Percentiles rank a stretch among this genome's conserved stretches.
These are phyloP conservation scores for Ophiostoma novo-ulmi DNA, from an alignment of 2,329 filamentous ascomycete genomes.

Conservation along the genomic window DNA sequence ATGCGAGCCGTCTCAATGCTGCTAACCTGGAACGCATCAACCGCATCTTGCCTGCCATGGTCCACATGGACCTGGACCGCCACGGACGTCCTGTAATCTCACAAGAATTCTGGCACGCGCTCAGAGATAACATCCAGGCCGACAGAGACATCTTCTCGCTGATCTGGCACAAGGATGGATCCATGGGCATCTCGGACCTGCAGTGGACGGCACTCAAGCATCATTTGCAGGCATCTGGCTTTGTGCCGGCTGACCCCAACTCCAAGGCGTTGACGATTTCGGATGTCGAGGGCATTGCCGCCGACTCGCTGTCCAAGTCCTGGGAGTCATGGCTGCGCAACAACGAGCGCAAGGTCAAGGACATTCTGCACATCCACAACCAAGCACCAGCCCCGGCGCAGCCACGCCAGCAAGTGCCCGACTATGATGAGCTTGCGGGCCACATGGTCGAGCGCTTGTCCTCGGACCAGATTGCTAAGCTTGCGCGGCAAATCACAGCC, in stretches of 20 bases:
- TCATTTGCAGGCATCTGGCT: conserved; percentile 37
- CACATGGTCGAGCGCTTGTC: conserved; percentile 32
- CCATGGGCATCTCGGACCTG: conserved; percentile 40
- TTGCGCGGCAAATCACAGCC: conserved; percentile 37
- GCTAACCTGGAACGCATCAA: conserved; percentile 42
- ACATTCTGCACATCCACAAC: conserved; percentile 25
- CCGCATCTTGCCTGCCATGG: conserved; percentile 49
- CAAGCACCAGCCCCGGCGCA: background rate
- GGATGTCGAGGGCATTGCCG: conserved; percentile 32
- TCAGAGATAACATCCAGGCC: conserved; percentile 50
- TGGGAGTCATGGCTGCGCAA: conserved; percentile 51
- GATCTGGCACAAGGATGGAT: conserved; percentile 38
- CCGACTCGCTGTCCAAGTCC: conserved; percentile 35
- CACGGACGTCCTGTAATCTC: conserved; percentile 52
- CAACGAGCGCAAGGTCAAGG: conserved; percentile 44
- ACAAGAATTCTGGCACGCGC: conserved; percentile 60
- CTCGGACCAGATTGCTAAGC: conserved; percentile 36
- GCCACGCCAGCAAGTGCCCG: background rate
- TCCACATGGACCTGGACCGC: conserved; percentile 50
- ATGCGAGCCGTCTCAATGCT: conserved; percentile 35
- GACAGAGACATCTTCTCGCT: conserved; percentile 47
- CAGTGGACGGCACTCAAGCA: conserved; percentile 45
- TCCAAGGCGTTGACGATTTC: conserved; percentile 32
- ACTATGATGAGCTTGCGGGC: conserved; percentile 18
- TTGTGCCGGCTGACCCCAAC: conserved; percentile 29